Percentiles rank a stretch among this genome's conserved stretches.
phyloP scores from a whole-genome alignment of 1,284 basidiomycete genomes.

The Pseudozyma sp. region DNA sequence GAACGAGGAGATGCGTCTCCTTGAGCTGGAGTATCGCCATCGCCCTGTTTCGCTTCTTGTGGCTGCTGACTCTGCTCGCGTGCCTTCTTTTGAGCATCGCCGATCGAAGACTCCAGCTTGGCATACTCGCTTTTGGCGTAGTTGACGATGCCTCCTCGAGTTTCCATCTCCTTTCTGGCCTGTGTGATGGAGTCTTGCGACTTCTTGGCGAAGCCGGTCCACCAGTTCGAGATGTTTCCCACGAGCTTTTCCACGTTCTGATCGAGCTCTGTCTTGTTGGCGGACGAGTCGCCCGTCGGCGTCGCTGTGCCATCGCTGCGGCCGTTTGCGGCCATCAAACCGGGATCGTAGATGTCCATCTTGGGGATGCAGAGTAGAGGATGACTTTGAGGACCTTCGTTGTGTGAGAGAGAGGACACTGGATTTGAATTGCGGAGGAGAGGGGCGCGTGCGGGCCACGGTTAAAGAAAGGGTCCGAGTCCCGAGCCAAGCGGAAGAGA shows the following conservation, averaged over 20 bases:
- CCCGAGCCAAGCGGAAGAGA: conserved; percentile 10
- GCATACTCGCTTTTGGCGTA: conserved; percentile 53
- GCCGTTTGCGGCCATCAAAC: conserved; percentile 16
- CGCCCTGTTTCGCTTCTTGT: neutral
- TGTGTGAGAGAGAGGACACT: neutral
- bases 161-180: conserved; percentile 55
- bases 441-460: conserved; percentile 19
- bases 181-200: conserved; percentile 51
- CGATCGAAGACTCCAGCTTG: conserved; percentile 56
- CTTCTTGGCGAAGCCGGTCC: conserved; percentile 61
- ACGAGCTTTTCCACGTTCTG: conserved; percentile 61
- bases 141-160: conserved; percentile 57
- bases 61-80: conserved; percentile 39
- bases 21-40: neutral
- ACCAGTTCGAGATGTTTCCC: conserved; percentile 63
- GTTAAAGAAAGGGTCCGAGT: conserved; percentile 13
- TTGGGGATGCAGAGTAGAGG: neutral
- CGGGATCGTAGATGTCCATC: conserved; percentile 55
- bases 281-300: conserved; percentile 6
- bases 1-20: conserved; percentile 8
- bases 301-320: conserved; percentile 22
- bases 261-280: conserved; percentile 52
- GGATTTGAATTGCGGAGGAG: neutral
- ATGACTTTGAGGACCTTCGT: neutral
- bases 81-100: conserved; percentile 55